These are phyloP conservation scores for Calonectria ilicicola DNA, from an alignment of 2,329 filamentous ascomycete genomes.

Conservation along the genomic window DNA sequence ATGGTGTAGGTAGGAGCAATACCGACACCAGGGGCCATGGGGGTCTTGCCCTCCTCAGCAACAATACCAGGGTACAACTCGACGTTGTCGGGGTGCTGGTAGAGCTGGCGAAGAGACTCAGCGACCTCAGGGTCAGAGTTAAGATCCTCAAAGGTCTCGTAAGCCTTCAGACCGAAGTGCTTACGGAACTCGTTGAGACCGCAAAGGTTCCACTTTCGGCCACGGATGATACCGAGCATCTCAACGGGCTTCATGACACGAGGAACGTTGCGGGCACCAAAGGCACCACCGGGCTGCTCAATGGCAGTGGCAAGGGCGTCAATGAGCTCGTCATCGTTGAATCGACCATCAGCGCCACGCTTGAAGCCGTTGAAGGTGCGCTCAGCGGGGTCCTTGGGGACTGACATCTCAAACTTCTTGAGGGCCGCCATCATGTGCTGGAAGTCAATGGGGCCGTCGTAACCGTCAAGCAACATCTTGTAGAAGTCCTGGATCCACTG, in stretches of 20 bases:
- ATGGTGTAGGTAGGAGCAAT: slow-evolving; percentile 83
- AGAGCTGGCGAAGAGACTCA: slow-evolving; percentile 73
- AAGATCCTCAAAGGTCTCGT: slow-evolving; percentile 85
- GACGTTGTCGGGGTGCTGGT: slow-evolving; percentile 83
- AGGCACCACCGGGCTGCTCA: slow-evolving; percentile 81
- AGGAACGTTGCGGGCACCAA: slow-evolving; percentile 81
- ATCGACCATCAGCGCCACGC: slow-evolving; percentile 75
- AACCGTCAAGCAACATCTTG: slow-evolving; percentile 65
- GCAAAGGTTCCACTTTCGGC: slow-evolving; percentile 81
- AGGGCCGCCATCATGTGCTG: slow-evolving; percentile 73
- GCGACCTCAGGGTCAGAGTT: slow-evolving; percentile 81
- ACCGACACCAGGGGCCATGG: slow-evolving; percentile 80
- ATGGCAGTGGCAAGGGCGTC: slow-evolving; percentile 75
- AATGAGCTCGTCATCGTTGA: slow-evolving; percentile 82
- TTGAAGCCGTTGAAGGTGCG: slow-evolving; percentile 76
- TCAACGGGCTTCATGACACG: slow-evolving; percentile 80
- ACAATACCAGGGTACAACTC: slow-evolving; percentile 86
- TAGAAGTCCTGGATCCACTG: slow-evolving; percentile 83
- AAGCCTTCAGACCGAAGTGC: slow-evolving; percentile 81
- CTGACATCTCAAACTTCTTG: slow-evolving; percentile 69
- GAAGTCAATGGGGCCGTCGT: slow-evolving; percentile 68
- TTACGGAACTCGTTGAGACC: slow-evolving; percentile 88
- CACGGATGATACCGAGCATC: slow-evolving; percentile 83
- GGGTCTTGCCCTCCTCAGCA: slow-evolving; percentile 79
- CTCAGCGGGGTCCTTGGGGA: slow-evolving; percentile 75